A percentile compares a stretch with the other conserved stretches of the same genome.
Evolutionary conservation across 768 basidiomycete genomes (phyloP).

Genomic region (Lanmaoa rubissima): DNA sequence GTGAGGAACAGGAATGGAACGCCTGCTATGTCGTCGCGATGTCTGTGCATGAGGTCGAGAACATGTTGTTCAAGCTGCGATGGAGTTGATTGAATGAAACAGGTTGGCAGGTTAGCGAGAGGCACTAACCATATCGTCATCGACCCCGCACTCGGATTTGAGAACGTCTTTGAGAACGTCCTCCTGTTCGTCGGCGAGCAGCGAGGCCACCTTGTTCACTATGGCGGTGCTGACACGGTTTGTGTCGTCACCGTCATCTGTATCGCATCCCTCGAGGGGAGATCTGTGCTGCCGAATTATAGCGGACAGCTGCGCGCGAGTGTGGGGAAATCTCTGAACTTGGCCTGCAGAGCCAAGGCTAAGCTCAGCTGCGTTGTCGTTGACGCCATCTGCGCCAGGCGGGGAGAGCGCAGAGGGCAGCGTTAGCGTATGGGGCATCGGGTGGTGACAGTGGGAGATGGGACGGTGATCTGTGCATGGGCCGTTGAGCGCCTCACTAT

Average conservation of each 20-base stretch:
- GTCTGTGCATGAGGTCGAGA: constrained; percentile 94
- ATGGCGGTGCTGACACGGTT: constrained; percentile 56
- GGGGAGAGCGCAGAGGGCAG: constrained; percentile 18
- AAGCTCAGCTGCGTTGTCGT: constrained; percentile 22
- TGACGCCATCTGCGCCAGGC: constrained; percentile 6
- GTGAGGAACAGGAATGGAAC: constrained; percentile 83
- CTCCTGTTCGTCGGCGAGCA: constrained; percentile 81
- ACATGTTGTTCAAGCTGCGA: constrained; percentile 81
- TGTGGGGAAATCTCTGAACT: constrained; percentile 67
- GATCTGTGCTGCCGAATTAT: constrained; percentile 73
- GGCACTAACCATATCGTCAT: constrained; percentile 61
- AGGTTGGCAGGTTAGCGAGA: neutral
- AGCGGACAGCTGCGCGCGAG: constrained; percentile 73
- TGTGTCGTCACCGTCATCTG: constrained; percentile 56
- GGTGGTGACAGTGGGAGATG: constrained; percentile 17
- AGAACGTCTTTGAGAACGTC: constrained; percentile 79
- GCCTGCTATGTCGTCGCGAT: constrained; percentile 80
- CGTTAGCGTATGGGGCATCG: constrained; percentile 27
- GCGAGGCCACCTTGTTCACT: constrained; percentile 65
- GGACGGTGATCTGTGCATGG: constrained; percentile 24
- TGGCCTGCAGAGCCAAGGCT: constrained; percentile 16
- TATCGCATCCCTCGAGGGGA: constrained; percentile 50
- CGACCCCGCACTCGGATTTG: constrained; percentile 65
- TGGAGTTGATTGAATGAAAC: constrained; percentile 20
- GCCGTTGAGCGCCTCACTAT: constrained; percentile 19